Base-by-base conservation (phyloP, 179 eudicot species). In the Nepenthes alata region DNA sequence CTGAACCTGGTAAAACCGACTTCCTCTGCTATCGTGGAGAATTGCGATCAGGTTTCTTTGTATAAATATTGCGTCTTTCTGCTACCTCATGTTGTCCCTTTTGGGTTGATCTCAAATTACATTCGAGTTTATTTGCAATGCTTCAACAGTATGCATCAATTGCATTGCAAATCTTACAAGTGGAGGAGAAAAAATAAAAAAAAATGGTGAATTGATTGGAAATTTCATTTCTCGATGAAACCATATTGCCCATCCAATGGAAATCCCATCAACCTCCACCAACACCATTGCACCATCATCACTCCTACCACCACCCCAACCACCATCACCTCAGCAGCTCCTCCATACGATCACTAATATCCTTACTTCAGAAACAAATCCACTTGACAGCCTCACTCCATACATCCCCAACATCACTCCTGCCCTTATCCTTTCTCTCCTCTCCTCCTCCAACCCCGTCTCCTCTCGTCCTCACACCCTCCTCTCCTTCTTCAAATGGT, bases 381-480 rank as follows among this genome's bases (percentile, higher is more conserved):
- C 60, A 14, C 54, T 57, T 7, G 47, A 65, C 47, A 44, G 35
- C 62, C 78, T 80, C 57, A 14, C 74, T 44, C 72, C 67, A 4
- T 75, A 69, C 76, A 47, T 75, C 59, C 74, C 78, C 58, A 59
- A 62, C 67, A 72, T 82, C 47, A 76, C 81, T 38, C 82, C 84
- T 1, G 60, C 73, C 10, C 49, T 80, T 62, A 38, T 82, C 65
- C 76, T 65, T 76, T 79, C 87, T 47, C 51, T 82, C 65, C 53
- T 82, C 66, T 41, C 45, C 45, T 77, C 84, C 65, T 72, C 81
- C 71, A 57, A 49, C 25, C 6, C 67, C 63, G 81, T 82, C 41
- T 41, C 65, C 53, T 63, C 62, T 25, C 70, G 65, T 58, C 87
- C 87, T 38, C 48, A 39, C 55, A 55, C 67, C 11, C 78, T 77